phyloP scores from a whole-genome alignment of 1,284 basidiomycete genomes.

The Neonothopanus nambi region DNA sequence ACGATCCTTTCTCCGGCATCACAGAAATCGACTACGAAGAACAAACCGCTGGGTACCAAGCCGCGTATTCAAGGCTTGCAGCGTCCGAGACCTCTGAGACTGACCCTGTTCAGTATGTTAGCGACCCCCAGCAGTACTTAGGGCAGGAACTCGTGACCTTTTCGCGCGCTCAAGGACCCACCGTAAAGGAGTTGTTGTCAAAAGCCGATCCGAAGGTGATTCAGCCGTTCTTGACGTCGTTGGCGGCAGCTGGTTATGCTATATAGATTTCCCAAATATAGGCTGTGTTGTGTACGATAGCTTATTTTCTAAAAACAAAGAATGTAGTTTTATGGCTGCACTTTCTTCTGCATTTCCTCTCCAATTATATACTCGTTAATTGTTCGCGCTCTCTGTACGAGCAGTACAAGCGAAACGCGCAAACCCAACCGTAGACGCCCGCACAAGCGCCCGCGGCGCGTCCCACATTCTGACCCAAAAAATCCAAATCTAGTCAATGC shows the following conservation, averaged over 20 bases:
- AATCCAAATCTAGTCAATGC: too few relatives aligned
- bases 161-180: slow-evolving; percentile 23
- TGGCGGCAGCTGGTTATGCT: slow-evolving; percentile 41
- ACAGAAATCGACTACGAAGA: slow-evolving; percentile 89
- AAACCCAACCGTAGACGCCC: too few relatives aligned
- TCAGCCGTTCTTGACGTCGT: slow-evolving; percentile 43
- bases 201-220: slow-evolving; percentile 36
- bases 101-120: slow-evolving; percentile 64
- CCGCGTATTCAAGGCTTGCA: slow-evolving; percentile 88
- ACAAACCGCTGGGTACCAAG: slow-evolving; percentile 88
- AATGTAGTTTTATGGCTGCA: too few relatives aligned
- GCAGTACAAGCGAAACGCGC: too few relatives aligned
- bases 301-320: too few relatives aligned
- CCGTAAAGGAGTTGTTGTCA: slow-evolving; percentile 37
- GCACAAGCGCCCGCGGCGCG: too few relatives aligned
- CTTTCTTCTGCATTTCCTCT: too few relatives aligned
- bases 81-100: slow-evolving; percentile 62
- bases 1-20: slow-evolving; percentile 40
- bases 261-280: too few relatives aligned
- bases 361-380: too few relatives aligned
- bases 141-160: slow-evolving; percentile 43
- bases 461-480: too few relatives aligned
- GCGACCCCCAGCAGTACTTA: slow-evolving; percentile 54
- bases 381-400: too few relatives aligned
- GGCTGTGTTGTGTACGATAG: too few relatives aligned